Conservation (phyloP, 176 grass and related monocot species). For the Paspalum vaginatum region DNA sequence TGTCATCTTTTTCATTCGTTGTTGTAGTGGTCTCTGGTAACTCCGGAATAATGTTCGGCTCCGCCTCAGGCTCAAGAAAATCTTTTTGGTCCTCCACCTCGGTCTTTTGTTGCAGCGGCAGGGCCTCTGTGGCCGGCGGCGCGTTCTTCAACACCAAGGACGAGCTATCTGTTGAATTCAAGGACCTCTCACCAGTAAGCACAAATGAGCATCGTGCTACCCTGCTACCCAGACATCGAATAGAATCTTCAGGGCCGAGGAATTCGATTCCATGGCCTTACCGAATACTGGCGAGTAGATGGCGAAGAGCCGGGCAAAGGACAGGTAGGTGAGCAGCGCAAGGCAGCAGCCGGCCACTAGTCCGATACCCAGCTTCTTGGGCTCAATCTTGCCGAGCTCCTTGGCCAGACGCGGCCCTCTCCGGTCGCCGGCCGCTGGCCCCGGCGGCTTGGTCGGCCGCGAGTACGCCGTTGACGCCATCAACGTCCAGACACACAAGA, state of each 20-base stretch:
- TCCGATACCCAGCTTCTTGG: conserved; percentile 59
- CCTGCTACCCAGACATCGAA: neutral
- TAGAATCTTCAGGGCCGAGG: neutral
- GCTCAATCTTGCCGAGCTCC: conserved; percentile 61
- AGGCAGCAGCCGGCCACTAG: conserved; percentile 58
- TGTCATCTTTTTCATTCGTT: neutral
- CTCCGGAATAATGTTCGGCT: conserved; percentile 19
- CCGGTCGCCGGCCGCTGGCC: conserved; percentile 21
- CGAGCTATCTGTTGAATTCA: conserved; percentile 39
- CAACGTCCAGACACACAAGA: neutral
- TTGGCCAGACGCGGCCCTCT: conserved; percentile 50
- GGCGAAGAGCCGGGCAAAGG: conserved; percentile 53
- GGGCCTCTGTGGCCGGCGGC: neutral
- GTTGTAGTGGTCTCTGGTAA: conserved; percentile 10
- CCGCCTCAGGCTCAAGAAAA: neutral
- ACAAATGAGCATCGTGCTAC: neutral
- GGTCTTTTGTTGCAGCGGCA: conserved; percentile 10
- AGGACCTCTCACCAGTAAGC: neutral
- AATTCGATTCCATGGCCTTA: neutral
- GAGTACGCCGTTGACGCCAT: conserved; percentile 65
- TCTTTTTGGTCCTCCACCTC: neutral
- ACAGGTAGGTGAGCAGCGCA: conserved; percentile 53
- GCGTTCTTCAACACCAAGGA: conserved; percentile 47
- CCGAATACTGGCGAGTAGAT: conserved; percentile 60
- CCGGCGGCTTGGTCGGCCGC: conserved; percentile 48